Conservation (phyloP, 495 filamentous ascomycete genomes). For the Terfezia claveryi region DNA sequence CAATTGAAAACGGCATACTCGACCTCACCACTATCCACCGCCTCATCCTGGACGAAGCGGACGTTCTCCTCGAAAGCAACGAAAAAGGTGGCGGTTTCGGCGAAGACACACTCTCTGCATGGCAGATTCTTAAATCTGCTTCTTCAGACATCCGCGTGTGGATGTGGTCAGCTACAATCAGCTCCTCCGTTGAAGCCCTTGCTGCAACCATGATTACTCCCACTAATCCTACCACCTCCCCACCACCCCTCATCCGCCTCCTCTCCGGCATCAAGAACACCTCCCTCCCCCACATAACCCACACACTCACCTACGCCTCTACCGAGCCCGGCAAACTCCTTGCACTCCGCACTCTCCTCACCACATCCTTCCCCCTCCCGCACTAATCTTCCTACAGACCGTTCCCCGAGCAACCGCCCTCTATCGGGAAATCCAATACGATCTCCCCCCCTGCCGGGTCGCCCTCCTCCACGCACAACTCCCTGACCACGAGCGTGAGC, state of each 20-base stretch:
- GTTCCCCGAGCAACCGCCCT: constrained; percentile 74
- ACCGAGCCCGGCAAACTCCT: constrained; percentile 86
- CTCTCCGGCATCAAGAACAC: constrained; percentile 91
- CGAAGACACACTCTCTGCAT: constrained; percentile 72
- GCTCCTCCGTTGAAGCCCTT: constrained; percentile 68
- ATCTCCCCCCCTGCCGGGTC: constrained; percentile 74
- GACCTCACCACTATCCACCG: constrained; percentile 40
- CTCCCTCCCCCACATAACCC: constrained; percentile 71
- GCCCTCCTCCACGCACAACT: constrained; percentile 80
- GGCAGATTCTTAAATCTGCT: constrained; percentile 40
- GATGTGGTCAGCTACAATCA: constrained; percentile 94
- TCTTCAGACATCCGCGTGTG: constrained; percentile 44
- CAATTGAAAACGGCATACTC: constrained; percentile 33
- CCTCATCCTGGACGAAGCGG: constrained; percentile 79
- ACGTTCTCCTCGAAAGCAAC: constrained; percentile 67
- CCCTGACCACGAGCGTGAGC: constrained; percentile 47
- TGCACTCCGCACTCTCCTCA: constrained; percentile 73
- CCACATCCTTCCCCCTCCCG: constrained; percentile 53
- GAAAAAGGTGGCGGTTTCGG: constrained; percentile 35
- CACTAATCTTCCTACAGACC: constrained; percentile 86
- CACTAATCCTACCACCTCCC: constrained; percentile 25
- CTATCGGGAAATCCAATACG: constrained; percentile 76
- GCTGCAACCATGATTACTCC: constrained; percentile 23
- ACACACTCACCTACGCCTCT: constrained; percentile 74
- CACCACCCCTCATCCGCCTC: constrained; percentile 44